phyloP scores from a whole-genome alignment of 768 basidiomycete species.

The Sarcodon aspratus region DNA sequence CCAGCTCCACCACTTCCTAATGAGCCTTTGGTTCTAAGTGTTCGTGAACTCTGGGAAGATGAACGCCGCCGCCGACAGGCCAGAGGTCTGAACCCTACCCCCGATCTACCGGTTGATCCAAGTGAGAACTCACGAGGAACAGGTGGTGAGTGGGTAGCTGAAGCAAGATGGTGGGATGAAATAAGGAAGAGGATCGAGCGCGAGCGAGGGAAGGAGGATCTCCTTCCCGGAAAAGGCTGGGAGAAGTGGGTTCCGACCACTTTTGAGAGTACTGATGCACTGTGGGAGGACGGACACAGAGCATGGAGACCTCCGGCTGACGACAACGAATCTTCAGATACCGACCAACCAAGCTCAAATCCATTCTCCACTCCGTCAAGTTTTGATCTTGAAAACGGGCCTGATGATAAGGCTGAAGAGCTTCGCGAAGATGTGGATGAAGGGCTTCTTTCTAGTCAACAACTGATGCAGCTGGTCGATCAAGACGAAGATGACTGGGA shows the following conservation, averaged over 20 bases:
- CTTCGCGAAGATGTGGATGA: constrained; percentile 37
- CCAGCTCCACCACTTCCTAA: constrained; percentile 36
- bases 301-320: constrained; percentile 38
- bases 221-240: constrained; percentile 34
- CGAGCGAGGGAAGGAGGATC: constrained; percentile 21
- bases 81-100: constrained; percentile 62
- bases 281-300: constrained; percentile 62
- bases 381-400: background rate
- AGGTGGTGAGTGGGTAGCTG: constrained; percentile 58
- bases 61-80: constrained; percentile 66
- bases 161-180: constrained; percentile 68
- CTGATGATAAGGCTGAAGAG: constrained; percentile 14
- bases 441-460: constrained; percentile 36
- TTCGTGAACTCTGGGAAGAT: constrained; percentile 94
- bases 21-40: constrained; percentile 76
- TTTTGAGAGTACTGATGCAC: constrained; percentile 81
- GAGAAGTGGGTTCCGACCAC: constrained; percentile 73
- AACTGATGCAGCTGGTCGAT: constrained; percentile 28
- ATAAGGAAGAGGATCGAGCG: constrained; percentile 49
- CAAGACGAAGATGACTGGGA: constrained; percentile 16
- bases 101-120: constrained; percentile 58
- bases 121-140: constrained; percentile 48
- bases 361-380: constrained; percentile 8
- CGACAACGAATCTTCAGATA: constrained; percentile 3
- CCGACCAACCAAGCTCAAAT: constrained; percentile 5